A percentile compares a stretch with the other conserved stretches of the same genome.
These are phyloP conservation scores for Geotrichum cucujoidarum DNA, from an alignment of 1,139 yeast genomes.

Conservation along the genomic window DNA sequence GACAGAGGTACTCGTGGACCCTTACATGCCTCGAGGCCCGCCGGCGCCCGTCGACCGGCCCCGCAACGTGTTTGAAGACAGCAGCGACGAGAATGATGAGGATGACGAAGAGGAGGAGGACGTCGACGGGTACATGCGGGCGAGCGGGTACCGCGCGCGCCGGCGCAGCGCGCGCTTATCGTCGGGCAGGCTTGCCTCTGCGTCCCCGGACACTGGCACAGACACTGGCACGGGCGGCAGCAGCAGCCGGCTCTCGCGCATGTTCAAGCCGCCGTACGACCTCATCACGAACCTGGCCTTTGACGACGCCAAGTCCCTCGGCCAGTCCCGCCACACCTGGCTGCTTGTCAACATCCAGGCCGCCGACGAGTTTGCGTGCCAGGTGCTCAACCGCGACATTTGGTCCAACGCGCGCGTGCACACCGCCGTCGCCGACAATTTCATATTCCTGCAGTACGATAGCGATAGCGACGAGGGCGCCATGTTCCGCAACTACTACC, in stretches of 20 bases:
- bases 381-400: slow-evolving; percentile 82
- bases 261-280: slow-evolving; percentile 93
- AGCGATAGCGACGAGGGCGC: slow-evolving; percentile 69
- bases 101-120: slow-evolving; percentile 2
- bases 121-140: neutral
- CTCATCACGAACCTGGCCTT: slow-evolving; percentile 63
- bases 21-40: slow-evolving; percentile 25
- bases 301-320: slow-evolving; percentile 65
- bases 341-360: slow-evolving; percentile 84
- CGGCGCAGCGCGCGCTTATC: neutral
- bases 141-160: neutral
- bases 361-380: slow-evolving; percentile 77
- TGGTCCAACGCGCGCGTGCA: slow-evolving; percentile 74
- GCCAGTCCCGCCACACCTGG: slow-evolving; percentile 68
- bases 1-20: slow-evolving; percentile 71
- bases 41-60: neutral
- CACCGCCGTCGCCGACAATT: slow-evolving; percentile 56
- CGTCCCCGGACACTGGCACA: no score
- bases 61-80: neutral
- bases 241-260: slow-evolving; percentile 53
- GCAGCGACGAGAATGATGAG: slow-evolving; percentile 10
- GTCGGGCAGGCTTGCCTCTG: no score
- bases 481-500: slow-evolving; percentile 66
- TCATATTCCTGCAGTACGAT: slow-evolving; percentile 69
- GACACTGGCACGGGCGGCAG: neutral